phyloP scores from a whole-genome alignment of 768 basidiomycete species.

The Candolleomyces aberdarensis region DNA sequence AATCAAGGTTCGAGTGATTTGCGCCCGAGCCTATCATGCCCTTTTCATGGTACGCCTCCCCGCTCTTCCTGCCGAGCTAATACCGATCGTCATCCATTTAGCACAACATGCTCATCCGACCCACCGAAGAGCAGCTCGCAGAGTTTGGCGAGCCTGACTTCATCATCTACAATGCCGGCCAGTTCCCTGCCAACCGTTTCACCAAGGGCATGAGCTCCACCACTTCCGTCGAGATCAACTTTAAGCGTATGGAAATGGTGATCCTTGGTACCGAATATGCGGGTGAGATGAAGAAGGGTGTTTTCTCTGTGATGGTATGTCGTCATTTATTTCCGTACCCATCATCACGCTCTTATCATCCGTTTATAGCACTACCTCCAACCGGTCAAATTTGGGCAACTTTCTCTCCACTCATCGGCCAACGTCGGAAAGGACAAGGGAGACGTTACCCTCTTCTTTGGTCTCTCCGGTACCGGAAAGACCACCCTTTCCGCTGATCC shows the following conservation, averaged over 20 bases:
- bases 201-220: constrained; percentile 99
- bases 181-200: constrained; percentile 99
- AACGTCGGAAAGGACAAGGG: constrained; percentile 87
- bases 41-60: constrained; percentile 84
- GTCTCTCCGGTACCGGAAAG: constrained; percentile 97
- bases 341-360: constrained; percentile 8
- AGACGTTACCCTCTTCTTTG: constrained; percentile 98
- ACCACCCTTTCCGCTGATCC: constrained; percentile 98
- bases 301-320: constrained; percentile 94
- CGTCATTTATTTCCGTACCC: neutral
- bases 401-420: constrained; percentile 96
- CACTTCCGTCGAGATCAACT: constrained; percentile 99
- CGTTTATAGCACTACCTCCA: constrained; percentile 84
- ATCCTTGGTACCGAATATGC: constrained; percentile 98
- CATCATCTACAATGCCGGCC: constrained; percentile 99
- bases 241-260: constrained; percentile 99
- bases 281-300: constrained; percentile 99
- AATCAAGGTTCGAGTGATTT: constrained; percentile 99
- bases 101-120: constrained; percentile 99
- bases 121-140: constrained; percentile 89
- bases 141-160: constrained; percentile 98
- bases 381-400: constrained; percentile 97
- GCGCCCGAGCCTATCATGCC: constrained; percentile 97
- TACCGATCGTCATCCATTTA: constrained; percentile 26
- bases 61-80: constrained; percentile 15